Evolutionary conservation across 31 red algal species (phyloP).

Genomic region (Bonnemaisonia californica): DNA sequence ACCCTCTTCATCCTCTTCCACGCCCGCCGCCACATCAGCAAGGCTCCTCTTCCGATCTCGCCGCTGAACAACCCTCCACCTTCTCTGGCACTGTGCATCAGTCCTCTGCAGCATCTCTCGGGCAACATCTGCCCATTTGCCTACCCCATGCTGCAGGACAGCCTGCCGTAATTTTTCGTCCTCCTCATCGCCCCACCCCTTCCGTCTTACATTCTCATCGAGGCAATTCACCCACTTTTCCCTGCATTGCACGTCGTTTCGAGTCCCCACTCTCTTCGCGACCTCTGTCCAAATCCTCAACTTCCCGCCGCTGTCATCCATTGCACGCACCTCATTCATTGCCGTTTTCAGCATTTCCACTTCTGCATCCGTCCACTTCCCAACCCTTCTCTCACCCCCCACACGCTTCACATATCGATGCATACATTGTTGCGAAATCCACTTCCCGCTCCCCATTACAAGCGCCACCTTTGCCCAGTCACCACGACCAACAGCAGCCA

Average conservation of each 20-base stretch:
- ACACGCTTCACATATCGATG: background rate
- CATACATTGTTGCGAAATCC: background rate
- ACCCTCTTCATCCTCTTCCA: too few species aligned
- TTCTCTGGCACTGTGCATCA: background rate
- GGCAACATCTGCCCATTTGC: background rate
- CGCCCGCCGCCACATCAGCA: too few species aligned
- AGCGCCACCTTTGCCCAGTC: background rate
- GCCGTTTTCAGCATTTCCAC: background rate
- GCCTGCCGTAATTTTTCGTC: background rate
- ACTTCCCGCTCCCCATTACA: background rate
- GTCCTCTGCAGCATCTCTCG: background rate
- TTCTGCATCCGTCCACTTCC: background rate
- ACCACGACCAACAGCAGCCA: background rate
- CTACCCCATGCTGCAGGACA: background rate
- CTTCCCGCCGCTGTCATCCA: background rate
- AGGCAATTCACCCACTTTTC: background rate
- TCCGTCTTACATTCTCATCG: background rate
- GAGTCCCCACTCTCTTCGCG: background rate
- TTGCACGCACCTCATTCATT: background rate
- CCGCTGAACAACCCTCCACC: background rate
- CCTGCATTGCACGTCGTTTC: background rate
- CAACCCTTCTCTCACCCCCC: background rate
- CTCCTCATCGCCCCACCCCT: background rate
- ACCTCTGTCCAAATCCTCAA: background rate
- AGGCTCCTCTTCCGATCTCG: too few species aligned